Conservation (phyloP, 805 yeast species). For the Isabelozyma rhagii region DNA sequence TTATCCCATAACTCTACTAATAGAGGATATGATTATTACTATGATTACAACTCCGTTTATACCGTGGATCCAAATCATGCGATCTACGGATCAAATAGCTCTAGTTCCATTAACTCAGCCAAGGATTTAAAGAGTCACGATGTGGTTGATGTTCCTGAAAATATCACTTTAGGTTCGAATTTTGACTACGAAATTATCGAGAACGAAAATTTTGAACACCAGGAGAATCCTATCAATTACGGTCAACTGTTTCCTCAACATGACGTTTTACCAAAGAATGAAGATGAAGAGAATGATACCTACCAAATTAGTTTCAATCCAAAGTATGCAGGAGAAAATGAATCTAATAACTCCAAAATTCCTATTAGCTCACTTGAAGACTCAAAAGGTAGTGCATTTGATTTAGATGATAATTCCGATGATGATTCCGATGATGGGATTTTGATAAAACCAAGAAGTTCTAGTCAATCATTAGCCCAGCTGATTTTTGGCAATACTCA, state of each 20-base stretch:
- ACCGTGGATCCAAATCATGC: constrained; percentile 47
- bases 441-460: constrained; percentile 35
- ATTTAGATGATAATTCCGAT: constrained; percentile 8
- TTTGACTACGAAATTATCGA: constrained; percentile 36
- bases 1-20: constrained; percentile 72
- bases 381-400: constrained; percentile 5
- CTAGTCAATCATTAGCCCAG: constrained; percentile 43
- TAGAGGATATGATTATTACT: constrained; percentile 73
- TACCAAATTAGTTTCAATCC: background rate
- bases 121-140: constrained; percentile 22
- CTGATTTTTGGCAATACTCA: constrained; percentile 27
- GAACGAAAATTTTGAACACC: constrained; percentile 16
- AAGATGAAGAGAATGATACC: constrained; percentile 1
- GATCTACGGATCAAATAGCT: constrained; percentile 23
- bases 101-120: constrained; percentile 4
- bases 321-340: background rate
- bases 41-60: constrained; percentile 78
- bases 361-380: constrained; percentile 17
- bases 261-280: background rate
- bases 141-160: constrained; percentile 47
- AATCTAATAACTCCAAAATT: constrained; percentile 6
- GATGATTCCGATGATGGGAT: constrained; percentile 31
- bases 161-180: constrained; percentile 38
- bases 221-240: constrained; percentile 8
- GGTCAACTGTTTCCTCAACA: constrained; percentile 3